Evolutionary conservation across 1,139 yeast genomes (phyloP), one percentile per base, ranked within the genome.

Genomic region (Hyphopichia khmerensis): DNA sequence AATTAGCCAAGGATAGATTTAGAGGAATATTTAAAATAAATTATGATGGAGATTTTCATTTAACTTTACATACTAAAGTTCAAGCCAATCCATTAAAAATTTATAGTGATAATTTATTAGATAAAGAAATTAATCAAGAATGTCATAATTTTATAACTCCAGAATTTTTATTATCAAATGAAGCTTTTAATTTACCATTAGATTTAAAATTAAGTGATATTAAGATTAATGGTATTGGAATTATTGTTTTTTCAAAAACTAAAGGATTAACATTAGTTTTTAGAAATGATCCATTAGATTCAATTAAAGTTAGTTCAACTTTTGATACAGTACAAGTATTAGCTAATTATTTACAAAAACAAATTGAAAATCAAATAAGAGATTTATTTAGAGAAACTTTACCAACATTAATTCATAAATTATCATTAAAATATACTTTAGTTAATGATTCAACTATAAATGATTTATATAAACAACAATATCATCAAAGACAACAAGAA

Each of bases 211-310:
- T 89, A 40, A 80, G 90, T 33, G 86, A 86, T 48, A 84, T 89
- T 47, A 77, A 77, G 50, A 72, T 89, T 40, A 80, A 84, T 44
- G 95, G 96, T 2, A 88, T 89, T 47, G 90, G 91, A 17, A 86
- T 89, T 44, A 80, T 88, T 49, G 96, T 89, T 2, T 89, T 87
- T 58, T 81, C 87, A 30, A 84, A 85, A 54, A 76, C 87, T 4
- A 87, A 87, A 57, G 96, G 96, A 0, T 73, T 89, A 41, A 89
- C 96, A 0, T 67, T 89, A 35, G 96, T 89, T 29, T 89, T 89
- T 64, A 76, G 93, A 51, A 89, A 89, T 62, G 96, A 89, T 62
- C 96, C 96, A 0, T 71, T 89, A 45, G 95, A 87, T 51, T 79
- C 84, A 24, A 87, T 89, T 47, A 82, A 82, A 49, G 96, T 89